These are phyloP conservation scores for Vitis labrusca DNA, from an alignment of 164 flowering plant species.

Conservation along the genomic window DNA sequence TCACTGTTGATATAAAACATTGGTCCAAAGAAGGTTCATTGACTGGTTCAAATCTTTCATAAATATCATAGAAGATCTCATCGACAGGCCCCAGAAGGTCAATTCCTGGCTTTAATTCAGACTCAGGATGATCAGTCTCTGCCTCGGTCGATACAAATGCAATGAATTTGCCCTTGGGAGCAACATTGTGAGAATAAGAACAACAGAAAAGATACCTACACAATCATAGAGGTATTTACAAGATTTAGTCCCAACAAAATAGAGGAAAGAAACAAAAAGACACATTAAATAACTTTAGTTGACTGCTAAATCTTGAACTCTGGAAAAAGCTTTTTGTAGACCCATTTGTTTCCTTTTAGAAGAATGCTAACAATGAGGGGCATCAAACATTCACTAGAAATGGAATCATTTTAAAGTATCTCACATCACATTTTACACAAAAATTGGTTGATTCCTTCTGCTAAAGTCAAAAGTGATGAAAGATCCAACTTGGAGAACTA, in stretches of 20 bases:
- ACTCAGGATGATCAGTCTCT: constrained; percentile 80
- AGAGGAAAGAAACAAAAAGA: not conserved
- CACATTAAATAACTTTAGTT: not conserved
- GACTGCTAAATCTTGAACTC: too few relatives aligned
- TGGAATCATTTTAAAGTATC: too few relatives aligned
- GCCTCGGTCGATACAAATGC: constrained; percentile 95
- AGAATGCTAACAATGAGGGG: too few relatives aligned
- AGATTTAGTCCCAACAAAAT: not conserved
- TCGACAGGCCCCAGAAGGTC: constrained; percentile 92
- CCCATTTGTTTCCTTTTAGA: too few relatives aligned
- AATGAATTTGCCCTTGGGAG: constrained; percentile 93
- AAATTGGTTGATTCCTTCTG: too few relatives aligned
- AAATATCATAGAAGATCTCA: constrained; percentile 87
- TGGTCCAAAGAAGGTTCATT: constrained; percentile 87
- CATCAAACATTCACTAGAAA: too few relatives aligned
- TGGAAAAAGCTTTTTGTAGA: too few relatives aligned
- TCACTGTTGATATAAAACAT: constrained; percentile 89
- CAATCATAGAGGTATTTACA: constrained; percentile 9
- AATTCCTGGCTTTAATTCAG: constrained; percentile 78
- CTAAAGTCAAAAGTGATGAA: too few relatives aligned
- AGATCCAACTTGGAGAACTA: too few relatives aligned
- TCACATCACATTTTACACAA: too few relatives aligned
- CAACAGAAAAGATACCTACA: constrained; percentile 94
- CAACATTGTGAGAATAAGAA: constrained; percentile 92
- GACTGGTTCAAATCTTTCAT: constrained; percentile 86